Evolutionary conservation across 208 protist genomes (phyloP).

Genomic region (Porcisia hertigi): DNA sequence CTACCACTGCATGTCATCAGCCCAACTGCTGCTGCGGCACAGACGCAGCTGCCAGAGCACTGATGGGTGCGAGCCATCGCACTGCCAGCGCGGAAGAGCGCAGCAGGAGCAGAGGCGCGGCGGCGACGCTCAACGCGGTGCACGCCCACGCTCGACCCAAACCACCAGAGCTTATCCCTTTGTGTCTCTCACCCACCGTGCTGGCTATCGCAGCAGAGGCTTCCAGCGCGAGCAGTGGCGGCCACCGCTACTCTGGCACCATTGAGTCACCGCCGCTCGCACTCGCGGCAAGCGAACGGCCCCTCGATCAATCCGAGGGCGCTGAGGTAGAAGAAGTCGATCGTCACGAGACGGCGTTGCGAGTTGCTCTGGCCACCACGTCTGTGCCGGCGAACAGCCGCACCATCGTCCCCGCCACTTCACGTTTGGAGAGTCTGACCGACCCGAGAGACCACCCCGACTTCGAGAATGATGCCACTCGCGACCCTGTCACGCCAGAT

Average conservation of each 20-base stretch:
- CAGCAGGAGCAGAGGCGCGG: not conserved
- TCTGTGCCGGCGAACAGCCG: not conserved
- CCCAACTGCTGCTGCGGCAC: not conserved
- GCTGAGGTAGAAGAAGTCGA: not conserved
- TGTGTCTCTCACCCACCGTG: not conserved
- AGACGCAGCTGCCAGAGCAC: not conserved
- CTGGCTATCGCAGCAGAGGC: not conserved
- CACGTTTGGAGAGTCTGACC: constrained; percentile 3
- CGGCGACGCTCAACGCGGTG: not conserved
- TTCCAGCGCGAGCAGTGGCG: not conserved
- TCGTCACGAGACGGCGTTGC: not conserved
- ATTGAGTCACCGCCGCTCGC: not conserved
- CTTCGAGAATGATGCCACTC: not conserved
- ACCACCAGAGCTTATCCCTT: not conserved
- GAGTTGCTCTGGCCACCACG: not conserved
- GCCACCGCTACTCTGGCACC: not conserved
- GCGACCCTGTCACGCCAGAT: not conserved
- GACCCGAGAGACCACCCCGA: not conserved
- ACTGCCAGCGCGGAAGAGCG: not conserved
- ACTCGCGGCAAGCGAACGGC: not conserved
- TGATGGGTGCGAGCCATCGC: constrained; percentile 8
- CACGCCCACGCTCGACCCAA: not conserved
- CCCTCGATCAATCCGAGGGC: not conserved
- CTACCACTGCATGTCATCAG: not conserved
- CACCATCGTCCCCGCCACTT: constrained; percentile 8